phyloP scores from a whole-genome alignment of 352 stramenopile genomes.

The Thalassiosira livingstoniorum region DNA sequence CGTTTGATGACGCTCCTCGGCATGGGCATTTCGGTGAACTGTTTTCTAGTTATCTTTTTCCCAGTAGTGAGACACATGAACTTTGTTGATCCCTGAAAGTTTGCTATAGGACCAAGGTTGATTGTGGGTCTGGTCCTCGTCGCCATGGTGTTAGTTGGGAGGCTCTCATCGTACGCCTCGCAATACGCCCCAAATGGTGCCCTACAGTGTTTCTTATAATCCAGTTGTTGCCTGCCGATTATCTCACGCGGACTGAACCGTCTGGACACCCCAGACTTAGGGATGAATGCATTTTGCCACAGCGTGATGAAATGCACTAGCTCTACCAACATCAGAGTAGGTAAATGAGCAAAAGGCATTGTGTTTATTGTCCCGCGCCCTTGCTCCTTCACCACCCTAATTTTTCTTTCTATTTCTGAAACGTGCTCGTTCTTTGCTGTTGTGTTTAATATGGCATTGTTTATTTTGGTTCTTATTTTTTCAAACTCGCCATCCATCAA shows the following conservation, averaged over 20 bases:
- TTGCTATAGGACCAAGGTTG: slow-evolving; percentile 35
- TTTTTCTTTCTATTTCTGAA: slow-evolving; percentile 10
- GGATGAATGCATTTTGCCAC: slow-evolving; percentile 56
- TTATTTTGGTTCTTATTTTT: slow-evolving; percentile 1
- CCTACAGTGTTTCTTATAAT: slow-evolving; percentile 47
- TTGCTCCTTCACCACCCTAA: slow-evolving; percentile 18
- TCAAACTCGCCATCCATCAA: slow-evolving; percentile 44
- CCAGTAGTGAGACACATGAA: slow-evolving; percentile 51
- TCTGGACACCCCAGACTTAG: slow-evolving; percentile 16
- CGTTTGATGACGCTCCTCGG: not conserved
- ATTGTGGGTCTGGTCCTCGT: slow-evolving; percentile 38
- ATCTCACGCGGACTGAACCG: slow-evolving; percentile 38
- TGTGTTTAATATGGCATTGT: slow-evolving; percentile 26
- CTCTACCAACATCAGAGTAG: slow-evolving; percentile 40
- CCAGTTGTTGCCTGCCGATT: slow-evolving; percentile 27
- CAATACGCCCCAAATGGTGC: slow-evolving; percentile 57
- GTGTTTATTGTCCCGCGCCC: not conserved
- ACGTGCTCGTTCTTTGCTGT: slow-evolving; percentile 44
- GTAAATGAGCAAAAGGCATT: slow-evolving; percentile 37
- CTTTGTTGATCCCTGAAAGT: slow-evolving; percentile 48
- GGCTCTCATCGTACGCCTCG: slow-evolving; percentile 44
- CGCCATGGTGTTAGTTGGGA: slow-evolving; percentile 29
- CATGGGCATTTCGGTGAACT: slow-evolving; percentile 40
- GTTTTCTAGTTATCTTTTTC: slow-evolving; percentile 8
- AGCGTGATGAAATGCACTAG: slow-evolving; percentile 37